phyloP scores from a whole-genome alignment of 1,284 basidiomycete species.

The Exobasidium rhododendri region DNA sequence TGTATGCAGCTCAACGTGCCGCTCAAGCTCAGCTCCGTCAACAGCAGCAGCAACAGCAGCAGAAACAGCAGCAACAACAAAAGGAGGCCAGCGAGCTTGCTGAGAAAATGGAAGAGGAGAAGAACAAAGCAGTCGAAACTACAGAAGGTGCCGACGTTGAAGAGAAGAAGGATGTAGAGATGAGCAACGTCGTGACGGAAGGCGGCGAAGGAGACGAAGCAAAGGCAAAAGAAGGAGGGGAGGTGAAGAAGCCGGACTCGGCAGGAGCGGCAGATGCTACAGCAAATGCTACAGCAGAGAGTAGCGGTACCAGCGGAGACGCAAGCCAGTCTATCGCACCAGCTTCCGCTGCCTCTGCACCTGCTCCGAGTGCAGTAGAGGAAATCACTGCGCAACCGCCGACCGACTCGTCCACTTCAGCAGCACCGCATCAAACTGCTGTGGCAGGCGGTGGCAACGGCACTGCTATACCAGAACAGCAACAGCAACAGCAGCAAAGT shows the following conservation, averaged over 20 bases:
- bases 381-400: background rate
- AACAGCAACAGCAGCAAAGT: background rate
- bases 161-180: constrained; percentile 12
- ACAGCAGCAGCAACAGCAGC: constrained; percentile 20
- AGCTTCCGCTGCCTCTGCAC: background rate
- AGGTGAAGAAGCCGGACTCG: constrained; percentile 24
- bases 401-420: too few species aligned
- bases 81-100: constrained; percentile 1
- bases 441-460: background rate
- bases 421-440: background rate
- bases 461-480: background rate
- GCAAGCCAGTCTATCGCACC: background rate
- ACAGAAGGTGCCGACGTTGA: background rate
- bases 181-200: background rate
- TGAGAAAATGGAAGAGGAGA: constrained; percentile 1
- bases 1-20: constrained; percentile 42
- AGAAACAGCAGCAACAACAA: constrained; percentile 3
- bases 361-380: background rate
- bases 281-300: too few species aligned
- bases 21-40: constrained; percentile 57
- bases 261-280: constrained; percentile 2
- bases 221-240: constrained; percentile 8
- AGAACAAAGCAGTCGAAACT: background rate
- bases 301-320: background rate
- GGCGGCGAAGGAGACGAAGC: background rate